Evolutionary conservation across 805 yeast genomes (phyloP).

Genomic region (Blastobotrys muscicola): DNA sequence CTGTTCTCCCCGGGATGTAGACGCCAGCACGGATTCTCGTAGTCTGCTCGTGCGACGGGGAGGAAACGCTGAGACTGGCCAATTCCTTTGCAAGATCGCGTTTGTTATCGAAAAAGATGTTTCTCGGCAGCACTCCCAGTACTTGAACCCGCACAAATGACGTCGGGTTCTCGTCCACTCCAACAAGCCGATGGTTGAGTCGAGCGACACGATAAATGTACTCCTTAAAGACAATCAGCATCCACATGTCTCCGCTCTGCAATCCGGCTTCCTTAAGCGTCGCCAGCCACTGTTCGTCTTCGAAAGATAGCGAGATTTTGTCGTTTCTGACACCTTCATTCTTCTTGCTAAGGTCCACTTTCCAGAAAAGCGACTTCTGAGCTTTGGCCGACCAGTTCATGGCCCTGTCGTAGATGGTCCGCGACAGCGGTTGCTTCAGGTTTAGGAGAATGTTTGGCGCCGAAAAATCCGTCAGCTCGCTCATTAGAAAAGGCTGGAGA

Average conservation of each 20-base stretch:
- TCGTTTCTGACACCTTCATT: not conserved
- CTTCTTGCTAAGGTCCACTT: conserved; percentile 22
- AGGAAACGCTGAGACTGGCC: too few species aligned
- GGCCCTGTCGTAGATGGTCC: conserved; percentile 53
- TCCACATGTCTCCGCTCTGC: conserved; percentile 70
- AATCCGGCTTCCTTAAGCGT: conserved; percentile 67
- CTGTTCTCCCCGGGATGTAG: too few species aligned
- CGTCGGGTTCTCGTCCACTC: not conserved
- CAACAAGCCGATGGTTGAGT: conserved; percentile 4
- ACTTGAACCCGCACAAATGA: conserved; percentile 6
- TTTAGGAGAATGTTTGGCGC: conserved; percentile 61
- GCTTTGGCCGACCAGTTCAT: conserved; percentile 64
- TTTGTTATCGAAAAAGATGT: conserved; percentile 13
- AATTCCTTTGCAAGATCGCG: not conserved
- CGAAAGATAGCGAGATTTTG: conserved; percentile 13
- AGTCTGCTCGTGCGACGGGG: too few species aligned
- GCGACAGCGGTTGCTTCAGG: conserved; percentile 56
- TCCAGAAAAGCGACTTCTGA: conserved; percentile 73
- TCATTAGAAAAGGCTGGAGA: conserved; percentile 62
- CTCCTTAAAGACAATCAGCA: conserved; percentile 58
- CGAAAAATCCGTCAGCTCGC: conserved; percentile 61
- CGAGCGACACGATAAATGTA: conserved; percentile 40
- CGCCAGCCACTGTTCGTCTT: conserved; percentile 46
- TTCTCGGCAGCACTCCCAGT: conserved; percentile 12
- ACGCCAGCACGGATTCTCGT: too few species aligned